Percentiles rank a stretch among this genome's conserved stretches.
Conservation (phyloP, 2,329 filamentous ascomycete species). For the Phialocephala subalpina region DNA sequence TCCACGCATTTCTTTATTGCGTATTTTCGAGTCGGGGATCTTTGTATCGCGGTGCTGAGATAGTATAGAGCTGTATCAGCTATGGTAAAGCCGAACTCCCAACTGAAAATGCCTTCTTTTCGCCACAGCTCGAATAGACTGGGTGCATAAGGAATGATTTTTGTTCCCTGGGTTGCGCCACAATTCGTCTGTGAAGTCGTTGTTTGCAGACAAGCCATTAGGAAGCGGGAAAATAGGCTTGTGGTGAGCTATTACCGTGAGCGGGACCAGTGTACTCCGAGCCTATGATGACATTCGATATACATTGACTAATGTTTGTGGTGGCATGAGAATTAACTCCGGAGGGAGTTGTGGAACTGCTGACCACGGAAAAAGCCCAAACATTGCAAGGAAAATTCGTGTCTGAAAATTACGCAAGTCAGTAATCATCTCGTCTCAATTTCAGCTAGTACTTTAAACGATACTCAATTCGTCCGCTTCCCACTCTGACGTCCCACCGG, state of each 20-base stretch:
- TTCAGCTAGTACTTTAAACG: no score
- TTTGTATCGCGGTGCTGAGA: background rate
- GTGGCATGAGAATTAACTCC: constrained; percentile 46
- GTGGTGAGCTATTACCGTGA: constrained; percentile 42
- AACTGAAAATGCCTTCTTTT: constrained; percentile 1
- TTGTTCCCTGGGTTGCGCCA: constrained; percentile 13
- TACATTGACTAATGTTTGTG: constrained; percentile 41
- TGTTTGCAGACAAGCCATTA: constrained; percentile 33
- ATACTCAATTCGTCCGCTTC: no score
- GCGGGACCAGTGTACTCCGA: constrained; percentile 36
- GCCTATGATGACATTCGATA: constrained; percentile 44
- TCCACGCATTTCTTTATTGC: constrained; percentile 37
- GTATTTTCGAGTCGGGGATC: constrained; percentile 12
- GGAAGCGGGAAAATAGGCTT: constrained; percentile 42
- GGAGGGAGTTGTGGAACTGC: constrained; percentile 44
- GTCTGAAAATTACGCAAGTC: no score
- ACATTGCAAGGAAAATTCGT: constrained; percentile 12
- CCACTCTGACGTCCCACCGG: no score
- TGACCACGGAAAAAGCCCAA: constrained; percentile 47
- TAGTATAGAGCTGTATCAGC: constrained; percentile 6
- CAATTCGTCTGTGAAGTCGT: constrained; percentile 41
- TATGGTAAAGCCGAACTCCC: background rate
- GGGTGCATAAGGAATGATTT: constrained; percentile 31
- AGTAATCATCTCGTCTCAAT: no score
- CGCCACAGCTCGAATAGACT: constrained; percentile 39